Evolutionary conservation across 306 rosid genomes (phyloP), one percentile per base, ranked within the genome.

Genomic region (Begonia loranthoides): DNA sequence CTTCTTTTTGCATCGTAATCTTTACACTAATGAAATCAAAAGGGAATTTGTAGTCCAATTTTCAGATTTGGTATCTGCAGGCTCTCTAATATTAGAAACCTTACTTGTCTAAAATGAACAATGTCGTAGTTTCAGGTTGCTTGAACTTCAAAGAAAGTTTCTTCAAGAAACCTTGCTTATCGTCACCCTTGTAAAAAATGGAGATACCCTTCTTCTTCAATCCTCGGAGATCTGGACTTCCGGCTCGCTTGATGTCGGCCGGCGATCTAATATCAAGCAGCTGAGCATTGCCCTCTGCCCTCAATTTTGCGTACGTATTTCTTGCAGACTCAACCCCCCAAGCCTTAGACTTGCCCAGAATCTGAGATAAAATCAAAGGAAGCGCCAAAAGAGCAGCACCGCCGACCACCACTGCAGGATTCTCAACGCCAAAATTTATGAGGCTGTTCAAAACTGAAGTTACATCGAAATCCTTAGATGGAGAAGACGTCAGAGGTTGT

Each of bases 71-170:
- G n/a, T n/a, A n/a, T 28, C 36, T 28, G 36, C 36, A 28, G 36
- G 36, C 36, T 28, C 36, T 28, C 8, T 28, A 28, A 28, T 28
- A 7, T 28, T 43, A n/a, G 47, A 43, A 43, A 43, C 15, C 99
- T 74, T 81, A 92, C 99, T 86, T 92, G 87, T 92, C 99, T 24
- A 92, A 75, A 70, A 92, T 65, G 71, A 86, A 83, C 80, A 92
- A 69, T 73, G 96, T 92, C 55, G 92, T 86, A 66, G 73, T 80
- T 72, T 73, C 82, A 13, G 99, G 96, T 13, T 80, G 82, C 82
- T 78, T 92, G 69, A 92, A 86, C 80, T 86, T 92, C 66, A 76
- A 56, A 21, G 79, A 54, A 22, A 92, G 77, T 71, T 76, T 92
- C 87, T 86, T 87, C 22, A 92, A 43, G 69, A 92, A 92, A 15